phyloP scores from a whole-genome alignment of 805 yeast genomes.

The Groenewaldozyma tartarivorans region DNA sequence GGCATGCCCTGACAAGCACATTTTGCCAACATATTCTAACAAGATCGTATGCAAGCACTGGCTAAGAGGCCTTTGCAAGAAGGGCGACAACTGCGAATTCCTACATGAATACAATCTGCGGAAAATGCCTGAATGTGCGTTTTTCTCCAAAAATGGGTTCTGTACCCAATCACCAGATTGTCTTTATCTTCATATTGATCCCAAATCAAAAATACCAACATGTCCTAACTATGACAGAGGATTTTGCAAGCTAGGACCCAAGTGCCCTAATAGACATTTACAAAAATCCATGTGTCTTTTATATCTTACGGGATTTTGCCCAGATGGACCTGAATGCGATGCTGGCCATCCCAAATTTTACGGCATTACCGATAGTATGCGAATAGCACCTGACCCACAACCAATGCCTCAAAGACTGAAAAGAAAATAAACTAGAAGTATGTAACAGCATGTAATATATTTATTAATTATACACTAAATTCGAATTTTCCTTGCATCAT shows the following conservation, averaged over 20 bases:
- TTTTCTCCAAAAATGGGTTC: conserved; percentile 54
- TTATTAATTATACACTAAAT: conserved; percentile 4
- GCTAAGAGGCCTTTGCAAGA: conserved; percentile 94
- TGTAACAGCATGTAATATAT: background rate
- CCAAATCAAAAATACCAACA: conserved; percentile 77
- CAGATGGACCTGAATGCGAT: conserved; percentile 71
- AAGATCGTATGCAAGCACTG: conserved; percentile 96
- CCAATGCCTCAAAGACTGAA: conserved; percentile 6
- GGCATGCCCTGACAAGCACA: conserved; percentile 83
- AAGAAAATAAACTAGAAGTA: too few species aligned
- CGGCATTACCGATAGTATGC: conserved; percentile 29
- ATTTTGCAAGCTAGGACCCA: conserved; percentile 87
- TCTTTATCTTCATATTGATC: conserved; percentile 84
- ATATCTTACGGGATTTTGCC: conserved; percentile 87
- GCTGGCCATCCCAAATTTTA: conserved; percentile 71
- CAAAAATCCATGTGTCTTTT: conserved; percentile 67
- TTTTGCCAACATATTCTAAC: conserved; percentile 52
- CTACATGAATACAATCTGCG: conserved; percentile 88
- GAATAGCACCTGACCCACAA: conserved; percentile 25
- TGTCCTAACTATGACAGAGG: conserved; percentile 80
- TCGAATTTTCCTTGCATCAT: conserved; percentile 16
- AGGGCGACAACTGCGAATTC: conserved; percentile 93
- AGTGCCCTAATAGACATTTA: conserved; percentile 73
- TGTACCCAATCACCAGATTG: conserved; percentile 95
- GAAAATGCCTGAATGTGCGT: conserved; percentile 94